Base-by-base conservation (phyloP, 768 basidiomycete species). In the Mycena maculata region DNA sequence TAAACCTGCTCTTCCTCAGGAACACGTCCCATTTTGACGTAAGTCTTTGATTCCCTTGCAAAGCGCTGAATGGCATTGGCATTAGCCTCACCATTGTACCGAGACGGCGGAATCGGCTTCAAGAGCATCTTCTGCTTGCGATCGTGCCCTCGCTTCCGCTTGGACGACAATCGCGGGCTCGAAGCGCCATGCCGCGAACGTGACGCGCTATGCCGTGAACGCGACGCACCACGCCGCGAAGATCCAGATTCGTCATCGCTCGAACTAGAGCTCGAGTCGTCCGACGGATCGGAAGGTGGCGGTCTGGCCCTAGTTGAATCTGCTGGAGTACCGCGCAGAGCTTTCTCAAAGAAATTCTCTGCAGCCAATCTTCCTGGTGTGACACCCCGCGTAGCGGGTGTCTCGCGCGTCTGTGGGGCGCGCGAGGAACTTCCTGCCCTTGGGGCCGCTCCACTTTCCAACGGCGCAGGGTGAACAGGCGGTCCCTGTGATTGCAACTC, bases 31-130 rank as follows among this genome's bases (percentile, higher is more conserved):
- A n/a, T n/a, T n/a, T 41, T 18, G 4, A 76, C 58, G 42, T 74
- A 76, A 0, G 62, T 57, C 30, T 61, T 72, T 0, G 63, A 66
- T 38, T 76, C 68, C 1, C 68, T 72, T 22, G 78, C 63, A 45
- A 78, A 79, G 3, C 66, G 27, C 49, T 76, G 72, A 47, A 75
- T 77, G 0, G 41, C 33, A 9, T 69, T 56, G 2, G 71, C 60
- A 52, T 73, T 67, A 1, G 70, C 60, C 20, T 63, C 22, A 3
- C 78, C 78, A 63, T 76, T 69, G 66, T 77, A 79, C 2, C 55
- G 47, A 11, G 61, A 53, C 0, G 76, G 77, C 0, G 69, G 55
- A 0, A 75, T 72, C 2, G 72, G 75, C 47, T 75, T 76, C n/a
- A 77, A 30, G 23, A 69, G 50, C 59, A 28, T 59, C 28, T 10